Base-by-base conservation (phyloP, 2,329 filamentous ascomycete species). In the Fusarium sublunatum region DNA sequence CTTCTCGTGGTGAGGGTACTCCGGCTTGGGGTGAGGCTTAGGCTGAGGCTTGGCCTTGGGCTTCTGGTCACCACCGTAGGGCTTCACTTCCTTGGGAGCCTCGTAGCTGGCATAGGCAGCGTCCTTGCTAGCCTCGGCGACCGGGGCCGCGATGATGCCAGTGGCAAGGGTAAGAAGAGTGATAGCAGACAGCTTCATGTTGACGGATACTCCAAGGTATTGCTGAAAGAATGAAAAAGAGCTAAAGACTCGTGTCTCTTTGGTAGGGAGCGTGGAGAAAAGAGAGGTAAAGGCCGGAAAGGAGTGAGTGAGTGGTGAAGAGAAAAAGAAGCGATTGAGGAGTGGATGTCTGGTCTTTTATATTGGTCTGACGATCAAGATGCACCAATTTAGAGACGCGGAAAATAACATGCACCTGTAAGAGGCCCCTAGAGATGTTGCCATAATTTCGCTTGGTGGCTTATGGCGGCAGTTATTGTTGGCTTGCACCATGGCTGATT, bases 101-200 rank as follows among this genome's bases (percentile, higher is more conserved):
- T 63, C 38, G 10, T 62, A 62, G 54, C 6, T 46, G 26, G 28
- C 15, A 15, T 44, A 39, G 26, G 36, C 39, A 11, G 61, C 58
- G 10, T 57, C 57, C 31, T 61, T 50, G 51, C 19, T 58, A 19
- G 52, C 51, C 32, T 61, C 58, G 11, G 58, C 41, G 31, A 62
- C 58, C 2, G 59, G 59, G 25, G 59, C 59, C 19, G 59, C 59
- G 32, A 62, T 39, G 26, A 62, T 62, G 42, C 58, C 58, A 4
- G 59, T 62, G 59, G 59, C 54, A 15, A 62, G 53, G 31, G 59
- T 58, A 26, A 62, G 58, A 58, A 62, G 45, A 6, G 59, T 63
- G 46, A 62, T 45, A 43, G 59, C 58, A 58, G 59, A 62, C 36
- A 62, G 39, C 59, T 62, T 62, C 59, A 62, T 62, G 15, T 40